These are phyloP conservation scores for Aspergillus sp. DNA, from an alignment of 2,329 filamentous ascomycete genomes.

Conservation along the genomic window DNA sequence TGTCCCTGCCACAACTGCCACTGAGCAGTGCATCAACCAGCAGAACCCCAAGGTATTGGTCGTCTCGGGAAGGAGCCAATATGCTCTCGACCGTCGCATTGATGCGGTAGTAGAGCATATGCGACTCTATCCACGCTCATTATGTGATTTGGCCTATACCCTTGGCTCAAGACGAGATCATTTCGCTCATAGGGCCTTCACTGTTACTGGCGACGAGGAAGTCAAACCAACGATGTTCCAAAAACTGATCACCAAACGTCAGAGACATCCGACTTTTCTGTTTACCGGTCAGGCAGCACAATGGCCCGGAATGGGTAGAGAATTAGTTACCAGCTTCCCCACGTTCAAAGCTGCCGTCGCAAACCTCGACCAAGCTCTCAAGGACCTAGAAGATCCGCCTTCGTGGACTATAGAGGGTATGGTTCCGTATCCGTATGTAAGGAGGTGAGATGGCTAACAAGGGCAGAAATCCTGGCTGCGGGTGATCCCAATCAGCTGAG, in stretches of 20 bases:
- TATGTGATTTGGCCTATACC: conserved; percentile 4
- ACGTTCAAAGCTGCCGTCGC: neutral
- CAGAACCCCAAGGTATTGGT: neutral
- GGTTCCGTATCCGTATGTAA: too few species aligned
- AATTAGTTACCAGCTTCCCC: neutral
- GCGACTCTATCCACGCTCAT: neutral
- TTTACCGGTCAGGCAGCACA: conserved; percentile 29
- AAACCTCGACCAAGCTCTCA: neutral
- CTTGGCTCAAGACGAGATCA: conserved; percentile 4
- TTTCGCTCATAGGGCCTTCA: conserved; percentile 5
- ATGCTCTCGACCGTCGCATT: conserved; percentile 1
- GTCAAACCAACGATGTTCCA: neutral
- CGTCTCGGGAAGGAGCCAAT: neutral
- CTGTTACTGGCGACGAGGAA: neutral
- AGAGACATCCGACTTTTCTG: conserved; percentile 7
- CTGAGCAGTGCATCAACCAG: neutral
- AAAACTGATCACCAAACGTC: neutral
- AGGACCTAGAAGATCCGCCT: neutral
- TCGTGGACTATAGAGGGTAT: neutral
- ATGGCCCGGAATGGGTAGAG: conserved; percentile 19
- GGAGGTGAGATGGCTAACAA: too few species aligned
- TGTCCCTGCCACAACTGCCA: neutral
- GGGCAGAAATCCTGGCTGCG: neutral
- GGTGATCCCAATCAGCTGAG: neutral
- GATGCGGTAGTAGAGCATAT: conserved; percentile 1